Evolutionary conservation across 108 stramenopile genomes (phyloP), one percentile per base, ranked within the genome.

Genomic region (Cyclotella choctawhatcheeana): DNA sequence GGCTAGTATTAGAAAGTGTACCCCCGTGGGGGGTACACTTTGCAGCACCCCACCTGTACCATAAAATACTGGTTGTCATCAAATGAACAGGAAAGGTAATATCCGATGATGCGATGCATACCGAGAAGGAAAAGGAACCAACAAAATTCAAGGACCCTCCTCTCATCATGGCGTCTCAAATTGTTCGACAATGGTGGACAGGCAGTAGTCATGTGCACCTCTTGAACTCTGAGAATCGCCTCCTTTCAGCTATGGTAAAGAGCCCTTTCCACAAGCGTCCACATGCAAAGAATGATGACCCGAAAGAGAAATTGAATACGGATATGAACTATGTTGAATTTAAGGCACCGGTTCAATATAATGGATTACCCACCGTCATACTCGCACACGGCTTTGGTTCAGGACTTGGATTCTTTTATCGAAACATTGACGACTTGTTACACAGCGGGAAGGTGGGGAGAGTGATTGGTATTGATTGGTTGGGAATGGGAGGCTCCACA

Each of bases 331-430:
- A 53, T 16, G 69, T n/a, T 33, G 45, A 25, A 26, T 40, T 13
- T 8, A 35, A 17, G 21, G 33, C 52, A 64, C 52, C 50, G 34
- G 12, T 32, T n/a, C 48, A 8, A 17, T 14, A 14, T 37, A 16
- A 30, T 14, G 44, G 24, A 18, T 67, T 65, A 24, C 73, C 81
- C 0, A 77, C 76, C 30, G 60, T 73, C 2, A 44, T 83, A 33
- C 47, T 83, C 22, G 64, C 82, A 0, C 82, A 83, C 52, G 82
- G 82, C 13, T 83, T 74, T 47, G 82, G 82, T 14, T 79, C 77
- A n/a, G 82, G 82, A 22, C 44, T 75, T 17, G 73, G 73, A 0
- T 83, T 83, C 58, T 83, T 83, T 58, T 83, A 76, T 67, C 55
- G 76, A 2, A 83, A 79, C 40, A 63, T 83, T 51, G 78, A 83